Percentiles rank a stretch among this genome's conserved stretches.
Conservation (phyloP, 1,284 basidiomycete genomes). For the Ceratobasidium theobromae region DNA sequence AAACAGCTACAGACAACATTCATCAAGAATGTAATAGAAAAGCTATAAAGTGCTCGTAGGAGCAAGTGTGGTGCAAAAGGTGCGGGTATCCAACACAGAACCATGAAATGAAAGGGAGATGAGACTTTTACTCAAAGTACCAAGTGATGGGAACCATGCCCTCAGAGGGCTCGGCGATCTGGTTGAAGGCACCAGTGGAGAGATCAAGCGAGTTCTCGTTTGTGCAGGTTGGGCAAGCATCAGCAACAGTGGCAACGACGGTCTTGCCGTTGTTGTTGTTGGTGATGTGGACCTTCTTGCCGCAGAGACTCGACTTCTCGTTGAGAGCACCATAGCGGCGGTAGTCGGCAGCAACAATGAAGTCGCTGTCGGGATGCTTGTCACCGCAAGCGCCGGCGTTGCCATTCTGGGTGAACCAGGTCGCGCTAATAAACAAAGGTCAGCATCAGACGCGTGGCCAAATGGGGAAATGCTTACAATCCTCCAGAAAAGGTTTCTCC, state of each 20-base stretch:
- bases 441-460: neutral
- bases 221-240: constrained; percentile 82
- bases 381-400: constrained; percentile 61
- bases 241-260: constrained; percentile 67
- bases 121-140: constrained; percentile 47
- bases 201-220: constrained; percentile 75
- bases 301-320: constrained; percentile 60
- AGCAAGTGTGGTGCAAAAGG: neutral
- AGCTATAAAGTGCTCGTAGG: neutral
- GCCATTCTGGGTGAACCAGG: constrained; percentile 38
- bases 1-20: constrained; percentile 1
- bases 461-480: constrained; percentile 47
- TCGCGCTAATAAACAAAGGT: constrained; percentile 33
- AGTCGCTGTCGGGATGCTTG: constrained; percentile 62
- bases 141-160: constrained; percentile 64
- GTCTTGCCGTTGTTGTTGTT: constrained; percentile 58
- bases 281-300: constrained; percentile 62
- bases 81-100: constrained; percentile 22
- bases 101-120: constrained; percentile 15
- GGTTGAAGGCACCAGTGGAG: constrained; percentile 69
- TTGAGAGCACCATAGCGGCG: constrained; percentile 55
- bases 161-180: constrained; percentile 54
- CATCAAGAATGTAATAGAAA: neutral
- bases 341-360: constrained; percentile 69
- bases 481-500: constrained; percentile 46